These are phyloP conservation scores for Eleusine coracana DNA, from an alignment of 176 grass and related monocot species.

Conservation along the genomic window DNA sequence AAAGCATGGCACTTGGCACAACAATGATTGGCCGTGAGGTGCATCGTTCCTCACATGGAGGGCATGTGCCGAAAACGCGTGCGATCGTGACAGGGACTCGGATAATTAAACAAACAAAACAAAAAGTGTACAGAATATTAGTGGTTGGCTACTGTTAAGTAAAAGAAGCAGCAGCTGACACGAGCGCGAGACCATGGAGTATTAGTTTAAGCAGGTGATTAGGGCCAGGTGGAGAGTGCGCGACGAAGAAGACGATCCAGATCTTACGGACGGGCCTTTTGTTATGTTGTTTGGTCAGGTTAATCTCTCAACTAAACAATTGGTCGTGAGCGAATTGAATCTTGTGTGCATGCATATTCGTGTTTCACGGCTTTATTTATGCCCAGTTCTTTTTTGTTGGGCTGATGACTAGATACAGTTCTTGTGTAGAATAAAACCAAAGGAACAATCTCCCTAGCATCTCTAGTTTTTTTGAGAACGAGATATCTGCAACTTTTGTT, in stretches of 20 bases:
- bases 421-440: no score
- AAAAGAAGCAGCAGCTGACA: not conserved
- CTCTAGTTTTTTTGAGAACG: no score
- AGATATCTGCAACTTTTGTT: no score
- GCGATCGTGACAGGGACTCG: not conserved
- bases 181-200: not conserved
- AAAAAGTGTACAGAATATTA: not conserved
- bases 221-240: not conserved
- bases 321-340: not conserved
- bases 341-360: not conserved
- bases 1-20: not conserved
- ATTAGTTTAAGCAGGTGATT: not conserved
- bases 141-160: not conserved
- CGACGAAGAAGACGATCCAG: not conserved
- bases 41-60: conserved; percentile 39
- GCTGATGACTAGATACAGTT: no score
- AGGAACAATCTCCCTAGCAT: no score
- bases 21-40: conserved; percentile 19
- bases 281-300: not conserved
- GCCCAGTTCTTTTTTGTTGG: no score
- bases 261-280: not conserved
- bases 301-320: not conserved
- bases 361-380: no score
- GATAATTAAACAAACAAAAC: not conserved
- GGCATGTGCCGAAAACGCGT: conserved; percentile 48